These are phyloP conservation scores for Ambrosia artemisiifolia DNA, from an alignment of 129 eudicot genomes.

Conservation along the genomic window DNA sequence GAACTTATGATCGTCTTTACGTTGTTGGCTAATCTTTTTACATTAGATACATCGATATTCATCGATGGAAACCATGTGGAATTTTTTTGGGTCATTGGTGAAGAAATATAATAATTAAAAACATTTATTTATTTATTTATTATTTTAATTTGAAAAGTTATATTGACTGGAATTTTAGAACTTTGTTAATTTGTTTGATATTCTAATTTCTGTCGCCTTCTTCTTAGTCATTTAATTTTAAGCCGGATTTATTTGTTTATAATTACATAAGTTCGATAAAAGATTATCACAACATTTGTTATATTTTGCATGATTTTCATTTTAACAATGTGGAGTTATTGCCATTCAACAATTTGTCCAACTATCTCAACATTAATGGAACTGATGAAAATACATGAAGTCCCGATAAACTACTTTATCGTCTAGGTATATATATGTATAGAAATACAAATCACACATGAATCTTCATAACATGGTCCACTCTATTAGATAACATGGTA, in stretches of 20 bases:
- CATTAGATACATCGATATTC: conserved; percentile 58
- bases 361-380: too few species aligned
- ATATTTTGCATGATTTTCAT: too few species aligned
- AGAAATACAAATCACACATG: too few species aligned
- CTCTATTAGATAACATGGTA: too few species aligned
- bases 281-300: not conserved
- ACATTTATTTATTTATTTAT: not conserved
- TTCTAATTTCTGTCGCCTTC: conserved; percentile 55
- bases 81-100: conserved; percentile 20
- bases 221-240: not conserved
- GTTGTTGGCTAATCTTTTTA: conserved; percentile 30
- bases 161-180: conserved; percentile 42
- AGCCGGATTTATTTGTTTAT: conserved; percentile 17
- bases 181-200: conserved; percentile 26
- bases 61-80: conserved; percentile 54
- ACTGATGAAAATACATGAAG: too few species aligned
- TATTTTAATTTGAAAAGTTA: not conserved
- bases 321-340: too few species aligned
- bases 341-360: too few species aligned
- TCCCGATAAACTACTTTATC: too few species aligned
- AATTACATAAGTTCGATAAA: conserved; percentile 2
- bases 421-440: too few species aligned
- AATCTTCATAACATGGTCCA: too few species aligned
- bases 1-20: conserved; percentile 35
- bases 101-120: not conserved